These are phyloP conservation scores for Solanum phureja DNA, from an alignment of 257 asterid genomes.

Conservation along the genomic window DNA sequence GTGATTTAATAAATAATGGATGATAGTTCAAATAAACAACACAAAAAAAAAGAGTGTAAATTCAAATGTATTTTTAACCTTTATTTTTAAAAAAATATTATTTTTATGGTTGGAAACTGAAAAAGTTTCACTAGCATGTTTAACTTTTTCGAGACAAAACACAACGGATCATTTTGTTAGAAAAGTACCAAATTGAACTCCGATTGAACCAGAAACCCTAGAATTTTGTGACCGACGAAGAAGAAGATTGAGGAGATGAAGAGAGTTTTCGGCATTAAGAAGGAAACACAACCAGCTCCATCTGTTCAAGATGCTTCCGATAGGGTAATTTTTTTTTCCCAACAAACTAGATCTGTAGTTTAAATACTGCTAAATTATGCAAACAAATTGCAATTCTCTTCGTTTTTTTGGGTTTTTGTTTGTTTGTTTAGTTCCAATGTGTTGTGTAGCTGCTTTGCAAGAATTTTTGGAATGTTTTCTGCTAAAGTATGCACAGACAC, in stretches of 20 bases:
- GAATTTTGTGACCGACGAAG: not conserved
- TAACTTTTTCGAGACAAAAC: not conserved
- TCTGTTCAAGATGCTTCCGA: conserved; percentile 12
- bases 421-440: not conserved
- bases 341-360: not conserved
- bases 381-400: not conserved
- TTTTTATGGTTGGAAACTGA: not conserved
- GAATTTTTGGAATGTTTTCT: not conserved
- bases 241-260: not conserved
- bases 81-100: no score
- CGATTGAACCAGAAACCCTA: not conserved
- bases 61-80: no score
- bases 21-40: no score
- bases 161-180: not conserved
- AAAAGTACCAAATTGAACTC: not conserved
- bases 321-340: not conserved
- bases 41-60: no score
- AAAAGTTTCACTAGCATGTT: not conserved
- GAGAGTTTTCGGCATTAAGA: conserved; percentile 8
- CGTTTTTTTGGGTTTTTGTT: no score
- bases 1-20: not conserved
- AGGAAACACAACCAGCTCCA: conserved; percentile 4
- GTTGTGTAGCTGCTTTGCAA: not conserved
- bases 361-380: not conserved
- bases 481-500: not conserved